Evolutionary conservation across 208 protist species (phyloP), one percentile per base, ranked within the genome.

Genomic region (Trypanosoma vivax): DNA sequence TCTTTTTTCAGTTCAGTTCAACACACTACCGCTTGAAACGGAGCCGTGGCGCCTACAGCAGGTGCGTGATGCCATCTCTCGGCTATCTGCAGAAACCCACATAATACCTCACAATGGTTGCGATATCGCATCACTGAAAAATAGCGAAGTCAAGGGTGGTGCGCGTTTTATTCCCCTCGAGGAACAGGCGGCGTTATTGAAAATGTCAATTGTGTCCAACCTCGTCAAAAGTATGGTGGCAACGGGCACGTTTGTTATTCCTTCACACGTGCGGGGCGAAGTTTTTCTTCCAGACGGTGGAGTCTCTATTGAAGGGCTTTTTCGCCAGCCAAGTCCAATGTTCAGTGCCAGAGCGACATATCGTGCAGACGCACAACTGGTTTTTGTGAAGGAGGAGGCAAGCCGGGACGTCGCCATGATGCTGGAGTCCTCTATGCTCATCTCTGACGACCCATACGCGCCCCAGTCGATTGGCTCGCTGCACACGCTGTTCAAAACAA

Each of bases 311-410:
- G 66, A 79, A 37, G 58, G 56, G 4, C 68, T 90, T 14, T 90
- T 90, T 50, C 47, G 52, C 25, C 21, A 65, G n/a, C 59, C 46
- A 5, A 57, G 61, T 0, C 65, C 76, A 2, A 76, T 90, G 66
- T 90, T 90, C 47, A 77, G 72, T 47, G 73, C 73, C 2, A 33
- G 47, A 25, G 78, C 73, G 11, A 63, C 70, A 38, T 90, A 90
- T 54, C 51, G 57, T 19, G 79, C 62, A 0, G 52, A 66, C 11
- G 3, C 83, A 58, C 79, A 90, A 50, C 50, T 90, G 19, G 76
- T 90, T 14, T 70, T 90, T 34, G 25, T 62, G 2, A 60, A 58
- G 25, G 83, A 90, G 58, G 67, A 66, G 2, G 41, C 60, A 0
- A 72, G 75, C 5, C 75, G 76, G 13, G 70, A 82, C 21, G 49